A percentile compares a stretch with the other conserved stretches of the same genome.
Conservation (phyloP, 352 stramenopile species). For the Detonula confervacea region DNA sequence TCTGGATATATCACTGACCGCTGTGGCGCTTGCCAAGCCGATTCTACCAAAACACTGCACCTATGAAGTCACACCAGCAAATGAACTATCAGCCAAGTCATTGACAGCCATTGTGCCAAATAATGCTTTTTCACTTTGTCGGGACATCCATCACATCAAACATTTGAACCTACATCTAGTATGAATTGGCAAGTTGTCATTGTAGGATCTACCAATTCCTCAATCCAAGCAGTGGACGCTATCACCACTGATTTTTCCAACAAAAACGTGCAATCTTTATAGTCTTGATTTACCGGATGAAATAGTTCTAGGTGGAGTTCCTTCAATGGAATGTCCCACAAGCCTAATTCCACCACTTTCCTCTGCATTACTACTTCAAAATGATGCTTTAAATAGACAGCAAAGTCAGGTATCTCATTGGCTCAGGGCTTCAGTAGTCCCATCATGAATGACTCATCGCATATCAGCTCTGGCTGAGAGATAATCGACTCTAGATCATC, state of each 20-base stretch:
- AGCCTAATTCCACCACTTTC: neutral
- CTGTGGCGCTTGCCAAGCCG: neutral
- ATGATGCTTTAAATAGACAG: neutral
- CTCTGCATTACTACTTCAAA: neutral
- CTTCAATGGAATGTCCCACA: neutral
- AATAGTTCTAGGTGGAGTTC: neutral
- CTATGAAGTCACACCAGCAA: neutral
- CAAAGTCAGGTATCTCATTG: neutral
- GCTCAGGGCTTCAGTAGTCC: neutral
- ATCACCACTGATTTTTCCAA: neutral
- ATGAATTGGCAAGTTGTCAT: neutral
- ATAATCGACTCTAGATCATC: neutral
- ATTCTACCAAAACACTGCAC: neutral
- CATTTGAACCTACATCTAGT: neutral
- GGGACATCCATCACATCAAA: neutral
- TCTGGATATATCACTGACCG: neutral
- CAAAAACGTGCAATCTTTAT: neutral
- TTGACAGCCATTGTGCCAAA: neutral
- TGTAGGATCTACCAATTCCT: neutral
- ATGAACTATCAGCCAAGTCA: neutral
- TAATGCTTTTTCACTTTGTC: neutral
- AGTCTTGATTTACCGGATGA: slow-evolving; percentile 1
- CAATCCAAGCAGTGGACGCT: neutral
- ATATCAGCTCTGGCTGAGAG: neutral
- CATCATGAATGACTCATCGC: neutral